Evolutionary conservation across 257 asterid genomes (phyloP).

Genomic region (Solanum chmielewskii): DNA sequence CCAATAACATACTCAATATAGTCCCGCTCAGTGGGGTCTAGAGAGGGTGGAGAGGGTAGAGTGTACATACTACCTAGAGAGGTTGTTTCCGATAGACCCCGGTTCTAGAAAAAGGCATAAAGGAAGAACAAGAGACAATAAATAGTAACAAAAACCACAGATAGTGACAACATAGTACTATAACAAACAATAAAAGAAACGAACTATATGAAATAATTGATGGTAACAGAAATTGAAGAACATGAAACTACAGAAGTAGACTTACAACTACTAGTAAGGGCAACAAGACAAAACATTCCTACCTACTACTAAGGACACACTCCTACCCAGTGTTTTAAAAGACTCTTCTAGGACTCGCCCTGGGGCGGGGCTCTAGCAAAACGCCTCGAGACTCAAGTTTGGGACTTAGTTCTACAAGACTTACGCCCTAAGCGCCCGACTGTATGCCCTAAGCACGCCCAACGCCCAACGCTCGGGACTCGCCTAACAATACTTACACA

Average conservation of each 20-base stretch:
- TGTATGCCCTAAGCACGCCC: too few relatives aligned
- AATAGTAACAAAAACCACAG: neutral
- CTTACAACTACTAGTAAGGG: neutral
- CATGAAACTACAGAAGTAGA: neutral
- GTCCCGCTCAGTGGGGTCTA: neutral
- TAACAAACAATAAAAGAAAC: neutral
- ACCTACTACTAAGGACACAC: neutral
- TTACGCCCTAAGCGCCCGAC: too few relatives aligned
- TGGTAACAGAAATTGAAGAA: neutral
- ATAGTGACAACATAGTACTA: neutral
- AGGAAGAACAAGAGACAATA: neutral
- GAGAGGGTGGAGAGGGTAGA: neutral
- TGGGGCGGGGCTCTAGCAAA: too few relatives aligned
- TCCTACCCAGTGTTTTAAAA: neutral
- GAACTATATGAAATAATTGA: neutral
- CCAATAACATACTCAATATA: neutral
- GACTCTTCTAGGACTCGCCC: too few relatives aligned
- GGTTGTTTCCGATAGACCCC: neutral
- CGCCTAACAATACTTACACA: too few relatives aligned
- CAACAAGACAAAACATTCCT: neutral
- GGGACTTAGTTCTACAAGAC: too few relatives aligned
- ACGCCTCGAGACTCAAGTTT: too few relatives aligned
- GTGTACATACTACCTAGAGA: neutral
- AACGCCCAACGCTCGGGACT: too few relatives aligned
- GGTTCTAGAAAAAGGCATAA: neutral